A percentile compares a stretch with the other conserved stretches of the same genome.
These are phyloP conservation scores for Hygrophila difformis DNA, from an alignment of 257 asterid species.

Conservation along the genomic window DNA sequence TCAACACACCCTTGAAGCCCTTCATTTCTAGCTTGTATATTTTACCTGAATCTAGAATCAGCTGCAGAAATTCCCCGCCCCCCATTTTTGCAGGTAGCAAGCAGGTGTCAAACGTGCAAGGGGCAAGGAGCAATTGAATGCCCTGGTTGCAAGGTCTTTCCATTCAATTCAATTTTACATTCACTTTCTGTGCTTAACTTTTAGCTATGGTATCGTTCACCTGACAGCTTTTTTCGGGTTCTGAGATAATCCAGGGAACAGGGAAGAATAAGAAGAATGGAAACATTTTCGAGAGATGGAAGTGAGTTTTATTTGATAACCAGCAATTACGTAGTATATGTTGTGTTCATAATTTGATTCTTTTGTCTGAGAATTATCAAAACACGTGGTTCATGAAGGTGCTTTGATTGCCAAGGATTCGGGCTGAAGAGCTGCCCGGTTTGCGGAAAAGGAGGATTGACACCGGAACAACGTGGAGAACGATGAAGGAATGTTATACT, in stretches of 20 bases:
- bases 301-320: constrained; percentile 36
- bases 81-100: constrained; percentile 38
- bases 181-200: background rate
- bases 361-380: background rate
- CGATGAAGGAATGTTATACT: constrained; percentile 41
- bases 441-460: constrained; percentile 79
- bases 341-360: no score
- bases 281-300: constrained; percentile 82
- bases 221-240: background rate
- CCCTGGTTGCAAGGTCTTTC: constrained; percentile 74
- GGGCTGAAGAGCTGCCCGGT: constrained; percentile 75
- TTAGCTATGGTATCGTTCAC: no score
- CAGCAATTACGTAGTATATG: background rate
- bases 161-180: background rate
- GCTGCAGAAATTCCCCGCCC: no score
- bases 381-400: constrained; percentile 41
- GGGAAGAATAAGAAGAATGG: constrained; percentile 93
- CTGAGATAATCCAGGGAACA: constrained; percentile 71
- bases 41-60: no score
- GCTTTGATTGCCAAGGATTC: constrained; percentile 89
- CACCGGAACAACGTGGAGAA: constrained; percentile 90
- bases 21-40: no score
- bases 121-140: constrained; percentile 89
- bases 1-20: no score
- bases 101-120: constrained; percentile 50